Conservation (phyloP, 73 alveolate genomes). For the Durusdinium trenchii region DNA sequence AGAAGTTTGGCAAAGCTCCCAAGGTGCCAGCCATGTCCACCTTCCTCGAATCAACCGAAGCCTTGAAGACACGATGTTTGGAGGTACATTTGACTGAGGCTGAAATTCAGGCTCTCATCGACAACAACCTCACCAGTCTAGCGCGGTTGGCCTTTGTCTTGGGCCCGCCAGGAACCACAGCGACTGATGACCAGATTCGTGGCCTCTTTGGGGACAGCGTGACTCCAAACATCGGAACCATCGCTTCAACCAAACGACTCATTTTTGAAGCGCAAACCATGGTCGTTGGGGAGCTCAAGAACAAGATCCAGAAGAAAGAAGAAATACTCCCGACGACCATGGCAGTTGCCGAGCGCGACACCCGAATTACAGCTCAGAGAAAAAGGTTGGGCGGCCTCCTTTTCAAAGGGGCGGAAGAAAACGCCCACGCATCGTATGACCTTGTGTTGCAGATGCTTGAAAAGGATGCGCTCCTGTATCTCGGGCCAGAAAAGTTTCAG, state of each 20-base stretch:
- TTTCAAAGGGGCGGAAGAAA: not conserved
- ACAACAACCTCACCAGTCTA: not conserved
- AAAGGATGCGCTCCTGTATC: not conserved
- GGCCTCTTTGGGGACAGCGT: not conserved
- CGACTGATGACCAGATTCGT: not conserved
- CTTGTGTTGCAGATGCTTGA: not conserved
- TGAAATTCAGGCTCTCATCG: not conserved
- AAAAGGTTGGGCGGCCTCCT: not conserved
- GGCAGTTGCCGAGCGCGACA: not conserved
- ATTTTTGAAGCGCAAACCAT: not conserved
- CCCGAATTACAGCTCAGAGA: not conserved
- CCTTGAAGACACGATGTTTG: not conserved
- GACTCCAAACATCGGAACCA: not conserved
- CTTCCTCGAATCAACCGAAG: not conserved
- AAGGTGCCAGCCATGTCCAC: not conserved
- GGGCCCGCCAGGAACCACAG: not conserved
- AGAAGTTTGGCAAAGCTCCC: not conserved
- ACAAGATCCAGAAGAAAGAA: not conserved
- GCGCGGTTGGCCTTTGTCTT: not conserved
- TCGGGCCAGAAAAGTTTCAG: not conserved
- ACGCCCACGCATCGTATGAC: not conserved
- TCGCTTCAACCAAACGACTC: not conserved
- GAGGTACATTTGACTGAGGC: not conserved
- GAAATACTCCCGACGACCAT: not conserved
- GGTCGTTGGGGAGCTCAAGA: not conserved